A percentile compares a stretch with the other conserved stretches of the same genome.
Evolutionary conservation across 495 filamentous ascomycete genomes (phyloP).

Genomic region (Neurospora sp.): DNA sequence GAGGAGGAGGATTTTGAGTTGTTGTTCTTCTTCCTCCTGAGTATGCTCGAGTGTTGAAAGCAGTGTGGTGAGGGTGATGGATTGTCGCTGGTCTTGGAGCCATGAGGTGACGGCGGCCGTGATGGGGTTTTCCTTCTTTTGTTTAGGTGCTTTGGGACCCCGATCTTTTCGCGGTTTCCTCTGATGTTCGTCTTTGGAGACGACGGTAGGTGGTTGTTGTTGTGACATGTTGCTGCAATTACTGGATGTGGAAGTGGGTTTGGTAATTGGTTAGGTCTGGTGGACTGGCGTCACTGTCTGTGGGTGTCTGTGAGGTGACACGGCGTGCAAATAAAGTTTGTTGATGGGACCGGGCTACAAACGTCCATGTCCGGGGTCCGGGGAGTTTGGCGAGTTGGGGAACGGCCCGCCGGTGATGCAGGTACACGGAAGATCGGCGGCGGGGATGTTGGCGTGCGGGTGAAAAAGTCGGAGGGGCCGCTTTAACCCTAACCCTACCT

Average conservation of each 20-base stretch:
- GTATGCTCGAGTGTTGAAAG: neutral
- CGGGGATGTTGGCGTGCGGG: neutral
- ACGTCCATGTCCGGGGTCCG: neutral
- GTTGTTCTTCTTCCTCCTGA: neutral
- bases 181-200: neutral
- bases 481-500: neutral
- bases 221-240: neutral
- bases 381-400: neutral
- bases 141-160: slow-evolving; percentile 6
- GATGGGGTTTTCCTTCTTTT: slow-evolving; percentile 20
- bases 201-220: neutral
- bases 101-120: slow-evolving; percentile 19
- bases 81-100: slow-evolving; percentile 8
- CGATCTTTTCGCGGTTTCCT: neutral
- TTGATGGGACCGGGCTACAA: neutral
- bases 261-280: neutral
- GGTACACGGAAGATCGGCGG: neutral
- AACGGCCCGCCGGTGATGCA: neutral
- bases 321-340: neutral
- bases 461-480: neutral
- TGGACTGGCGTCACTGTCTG: neutral
- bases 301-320: neutral
- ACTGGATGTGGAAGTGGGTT: no score
- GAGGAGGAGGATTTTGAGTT: slow-evolving; percentile 16
- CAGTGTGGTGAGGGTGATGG: neutral